Evolutionary conservation across 805 yeast genomes (phyloP).

Genomic region (Candida quercuum): DNA sequence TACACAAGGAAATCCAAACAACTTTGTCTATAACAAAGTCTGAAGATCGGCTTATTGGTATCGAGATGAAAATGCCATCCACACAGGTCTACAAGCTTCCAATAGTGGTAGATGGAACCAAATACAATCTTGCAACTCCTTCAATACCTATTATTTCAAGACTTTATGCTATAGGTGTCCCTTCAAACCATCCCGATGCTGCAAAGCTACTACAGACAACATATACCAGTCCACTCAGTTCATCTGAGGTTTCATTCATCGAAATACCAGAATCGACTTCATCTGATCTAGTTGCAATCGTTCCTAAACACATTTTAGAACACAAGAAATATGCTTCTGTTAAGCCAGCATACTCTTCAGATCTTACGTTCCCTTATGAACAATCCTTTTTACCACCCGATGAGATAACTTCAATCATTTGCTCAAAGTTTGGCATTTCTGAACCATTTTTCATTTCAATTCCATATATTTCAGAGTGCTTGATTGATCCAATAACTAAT

Average conservation of each 20-base stretch:
- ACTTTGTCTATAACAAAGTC: background rate
- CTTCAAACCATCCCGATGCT: conserved; percentile 10
- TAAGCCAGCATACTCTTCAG: background rate
- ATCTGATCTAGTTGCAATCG: conserved; percentile 10
- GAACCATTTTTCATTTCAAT: conserved; percentile 11
- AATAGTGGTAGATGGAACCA: conserved; percentile 5
- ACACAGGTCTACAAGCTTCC: conserved; percentile 3
- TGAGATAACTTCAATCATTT: background rate
- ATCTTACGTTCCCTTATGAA: background rate
- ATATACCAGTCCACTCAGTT: conserved; percentile 6
- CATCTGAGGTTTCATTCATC: conserved; percentile 3
- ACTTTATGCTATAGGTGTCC: conserved; percentile 16
- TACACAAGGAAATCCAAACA: background rate
- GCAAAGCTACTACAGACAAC: background rate
- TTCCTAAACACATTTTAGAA: conserved; percentile 16
- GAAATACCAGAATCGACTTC: conserved; percentile 1
- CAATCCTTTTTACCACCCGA: background rate
- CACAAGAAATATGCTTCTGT: conserved; percentile 11
- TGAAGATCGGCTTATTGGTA: background rate
- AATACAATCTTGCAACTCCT: conserved; percentile 7
- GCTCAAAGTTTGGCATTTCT: conserved; percentile 2
- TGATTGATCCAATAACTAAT: background rate
- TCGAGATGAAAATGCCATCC: background rate
- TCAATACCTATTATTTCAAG: conserved; percentile 13
- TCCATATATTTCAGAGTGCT: conserved; percentile 10